Conservation (phyloP, 164 flowering plant species). For the Macadamia tetraphylla region DNA sequence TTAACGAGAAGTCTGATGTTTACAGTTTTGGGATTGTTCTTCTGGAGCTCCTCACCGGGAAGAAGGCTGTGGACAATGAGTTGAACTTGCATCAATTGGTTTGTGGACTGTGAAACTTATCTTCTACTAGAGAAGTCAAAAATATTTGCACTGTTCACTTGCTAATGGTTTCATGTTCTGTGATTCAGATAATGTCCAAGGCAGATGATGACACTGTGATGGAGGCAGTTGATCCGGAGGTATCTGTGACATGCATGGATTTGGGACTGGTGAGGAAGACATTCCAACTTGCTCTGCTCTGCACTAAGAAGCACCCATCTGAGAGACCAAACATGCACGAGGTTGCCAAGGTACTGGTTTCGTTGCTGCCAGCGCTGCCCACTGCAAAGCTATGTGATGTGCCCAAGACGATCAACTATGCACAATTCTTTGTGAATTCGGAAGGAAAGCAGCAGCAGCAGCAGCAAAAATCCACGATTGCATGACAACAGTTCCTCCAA, state of each 20-base stretch:
- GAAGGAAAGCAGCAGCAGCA: constrained; percentile 20
- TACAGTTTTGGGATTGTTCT: constrained; percentile 98
- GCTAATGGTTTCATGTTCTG: background rate
- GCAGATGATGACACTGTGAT: constrained; percentile 78
- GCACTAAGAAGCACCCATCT: constrained; percentile 61
- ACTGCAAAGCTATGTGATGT: constrained; percentile 23
- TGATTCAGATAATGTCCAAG: constrained; percentile 65
- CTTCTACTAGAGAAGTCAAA: too few species aligned
- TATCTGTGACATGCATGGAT: constrained; percentile 84
- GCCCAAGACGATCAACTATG: constrained; percentile 41
- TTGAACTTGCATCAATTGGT: constrained; percentile 91
- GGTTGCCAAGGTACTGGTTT: constrained; percentile 63
- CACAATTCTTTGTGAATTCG: constrained; percentile 32
- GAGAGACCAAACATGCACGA: constrained; percentile 93
- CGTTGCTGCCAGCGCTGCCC: constrained; percentile 53
- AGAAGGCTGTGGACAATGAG: constrained; percentile 84
- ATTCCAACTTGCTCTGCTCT: constrained; percentile 82
- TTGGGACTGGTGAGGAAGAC: constrained; percentile 52
- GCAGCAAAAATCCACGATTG: constrained; percentile 7
- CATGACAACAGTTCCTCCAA: constrained; percentile 46
- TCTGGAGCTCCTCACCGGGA: constrained; percentile 87
- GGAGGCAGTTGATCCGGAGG: constrained; percentile 93
- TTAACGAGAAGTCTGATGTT: constrained; percentile 88
- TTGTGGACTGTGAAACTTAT: background rate
- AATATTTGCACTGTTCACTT: background rate